phyloP scores from a whole-genome alignment of 805 yeast species.

The Metschnikowia baotianmanensis region DNA sequence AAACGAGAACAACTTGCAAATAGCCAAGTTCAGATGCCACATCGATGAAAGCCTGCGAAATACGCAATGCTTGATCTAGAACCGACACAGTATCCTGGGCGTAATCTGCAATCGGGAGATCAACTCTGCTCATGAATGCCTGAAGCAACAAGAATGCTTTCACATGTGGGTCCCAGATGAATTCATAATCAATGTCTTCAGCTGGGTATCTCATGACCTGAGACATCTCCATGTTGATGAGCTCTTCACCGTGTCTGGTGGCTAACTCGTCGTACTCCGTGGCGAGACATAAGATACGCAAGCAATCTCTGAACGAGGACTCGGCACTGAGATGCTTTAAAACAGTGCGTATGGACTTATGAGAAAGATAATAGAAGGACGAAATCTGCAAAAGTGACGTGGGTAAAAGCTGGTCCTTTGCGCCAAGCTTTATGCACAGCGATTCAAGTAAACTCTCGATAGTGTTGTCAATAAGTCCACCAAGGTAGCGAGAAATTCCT shows the following conservation, averaged over 20 bases:
- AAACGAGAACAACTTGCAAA: constrained; percentile 54
- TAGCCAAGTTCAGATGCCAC: constrained; percentile 83
- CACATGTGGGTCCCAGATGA: constrained; percentile 86
- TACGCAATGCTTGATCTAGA: constrained; percentile 90
- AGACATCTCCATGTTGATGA: constrained; percentile 51
- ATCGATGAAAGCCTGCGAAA: constrained; percentile 89
- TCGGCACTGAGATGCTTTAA: constrained; percentile 9
- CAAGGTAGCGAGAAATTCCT: constrained; percentile 58
- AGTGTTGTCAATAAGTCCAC: constrained; percentile 65
- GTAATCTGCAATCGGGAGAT: constrained; percentile 92
- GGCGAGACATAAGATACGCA: constrained; percentile 59
- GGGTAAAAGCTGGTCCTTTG: constrained; percentile 52
- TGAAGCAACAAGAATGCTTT: constrained; percentile 71
- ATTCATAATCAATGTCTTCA: constrained; percentile 53
- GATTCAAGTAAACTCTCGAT: constrained; percentile 68
- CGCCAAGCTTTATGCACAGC: constrained; percentile 56
- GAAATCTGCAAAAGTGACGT: constrained; percentile 84
- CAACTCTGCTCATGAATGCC: constrained; percentile 67
- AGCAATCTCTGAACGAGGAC: constrained; percentile 56
- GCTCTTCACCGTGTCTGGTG: constrained; percentile 88
- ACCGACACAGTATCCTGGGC: constrained; percentile 91
- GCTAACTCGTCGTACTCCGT: constrained; percentile 86
- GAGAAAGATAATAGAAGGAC: constrained; percentile 91
- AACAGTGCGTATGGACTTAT: constrained; percentile 70
- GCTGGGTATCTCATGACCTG: constrained; percentile 62